Evolutionary conservation across 768 basidiomycete genomes (phyloP).

Genomic region (Lactarius evosmus): DNA sequence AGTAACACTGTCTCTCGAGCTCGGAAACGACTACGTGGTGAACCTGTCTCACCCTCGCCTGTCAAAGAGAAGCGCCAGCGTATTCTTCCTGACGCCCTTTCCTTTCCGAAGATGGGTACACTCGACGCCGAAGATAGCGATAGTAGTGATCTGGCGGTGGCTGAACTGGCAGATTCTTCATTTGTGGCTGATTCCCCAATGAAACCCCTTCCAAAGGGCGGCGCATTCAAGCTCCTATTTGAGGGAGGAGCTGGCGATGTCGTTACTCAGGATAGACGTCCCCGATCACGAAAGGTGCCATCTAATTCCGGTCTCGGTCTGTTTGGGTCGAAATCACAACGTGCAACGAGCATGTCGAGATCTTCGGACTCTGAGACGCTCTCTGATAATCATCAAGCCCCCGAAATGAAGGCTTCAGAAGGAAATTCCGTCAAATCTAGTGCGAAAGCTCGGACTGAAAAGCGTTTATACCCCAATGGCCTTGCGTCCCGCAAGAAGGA

Average conservation of each 20-base stretch:
- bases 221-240: constrained; percentile 66
- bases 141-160: constrained; percentile 37
- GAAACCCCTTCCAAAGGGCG: constrained; percentile 54
- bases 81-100: constrained; percentile 42
- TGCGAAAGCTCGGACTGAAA: constrained; percentile 9
- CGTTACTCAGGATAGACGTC: constrained; percentile 14
- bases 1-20: constrained; percentile 57
- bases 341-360: constrained; percentile 26
- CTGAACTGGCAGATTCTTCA: constrained; percentile 39
- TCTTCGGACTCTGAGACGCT: constrained; percentile 23
- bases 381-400: constrained; percentile 24
- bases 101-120: constrained; percentile 38
- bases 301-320: constrained; percentile 10
- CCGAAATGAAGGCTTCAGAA: constrained; percentile 18
- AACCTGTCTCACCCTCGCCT: constrained; percentile 80
- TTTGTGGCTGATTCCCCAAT: constrained; percentile 72
- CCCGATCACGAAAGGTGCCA: constrained; percentile 23
- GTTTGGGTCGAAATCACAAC: constrained; percentile 26
- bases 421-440: constrained; percentile 10
- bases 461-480: constrained; percentile 16
- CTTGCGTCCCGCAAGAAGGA: constrained; percentile 21
- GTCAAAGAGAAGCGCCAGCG: constrained; percentile 73
- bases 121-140: constrained; percentile 32
- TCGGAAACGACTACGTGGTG: constrained; percentile 77
- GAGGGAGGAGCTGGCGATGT: constrained; percentile 43